phyloP scores from a whole-genome alignment of 2,329 filamentous ascomycete species.

The Canariomyces notabilis region DNA sequence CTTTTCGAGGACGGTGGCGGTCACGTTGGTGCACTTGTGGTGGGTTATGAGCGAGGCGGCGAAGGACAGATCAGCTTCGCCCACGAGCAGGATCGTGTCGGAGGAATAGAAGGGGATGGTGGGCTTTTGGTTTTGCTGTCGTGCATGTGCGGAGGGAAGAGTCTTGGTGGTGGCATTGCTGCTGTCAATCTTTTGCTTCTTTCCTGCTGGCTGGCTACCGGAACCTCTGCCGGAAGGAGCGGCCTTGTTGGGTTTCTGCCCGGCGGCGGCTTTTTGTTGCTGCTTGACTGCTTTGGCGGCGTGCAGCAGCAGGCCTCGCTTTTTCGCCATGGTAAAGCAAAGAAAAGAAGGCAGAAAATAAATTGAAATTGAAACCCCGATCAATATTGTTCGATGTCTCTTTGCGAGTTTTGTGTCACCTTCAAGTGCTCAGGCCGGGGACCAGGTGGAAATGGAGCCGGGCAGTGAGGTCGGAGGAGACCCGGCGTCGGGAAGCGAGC shows the following conservation, averaged over 20 bases:
- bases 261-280: conserved; percentile 7
- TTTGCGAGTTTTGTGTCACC: too few species aligned
- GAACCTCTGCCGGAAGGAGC: too few species aligned
- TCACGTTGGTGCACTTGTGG: conserved; percentile 62
- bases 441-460: neutral
- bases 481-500: conserved; percentile 10
- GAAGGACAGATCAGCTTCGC: conserved; percentile 79
- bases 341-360: too few species aligned
- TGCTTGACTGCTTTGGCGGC: conserved; percentile 22
- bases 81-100: conserved; percentile 69
- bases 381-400: too few species aligned
- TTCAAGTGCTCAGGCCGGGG: too few species aligned
- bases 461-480: conserved; percentile 6
- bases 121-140: conserved; percentile 13
- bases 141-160: too few species aligned
- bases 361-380: too few species aligned
- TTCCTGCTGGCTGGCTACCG: conserved; percentile 14
- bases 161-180: conserved; percentile 1
- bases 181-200: conserved; percentile 17
- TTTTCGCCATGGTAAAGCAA: conserved; percentile 17
- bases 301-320: conserved; percentile 19
- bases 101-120: conserved; percentile 60
- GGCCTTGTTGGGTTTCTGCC: conserved; percentile 2
- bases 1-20: conserved; percentile 64
- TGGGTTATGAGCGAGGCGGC: conserved; percentile 60